Conservation (phyloP, 129 eudicot genomes). For the Calendula officinalis region DNA sequence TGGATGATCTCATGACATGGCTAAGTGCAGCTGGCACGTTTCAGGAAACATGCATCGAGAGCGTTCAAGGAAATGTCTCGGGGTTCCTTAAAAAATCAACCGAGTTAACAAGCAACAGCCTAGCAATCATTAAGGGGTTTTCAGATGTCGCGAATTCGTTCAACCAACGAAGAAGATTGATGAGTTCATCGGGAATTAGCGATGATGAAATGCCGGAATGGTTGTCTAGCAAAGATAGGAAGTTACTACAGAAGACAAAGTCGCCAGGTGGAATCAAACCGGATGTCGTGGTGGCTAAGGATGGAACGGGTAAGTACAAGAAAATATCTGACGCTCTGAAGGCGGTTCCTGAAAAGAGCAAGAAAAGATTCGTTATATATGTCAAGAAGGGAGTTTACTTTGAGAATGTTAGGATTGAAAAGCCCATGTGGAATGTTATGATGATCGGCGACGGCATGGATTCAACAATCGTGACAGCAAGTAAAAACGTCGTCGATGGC, state of each 20-base stretch:
- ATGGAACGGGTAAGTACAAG: conserved; percentile 51
- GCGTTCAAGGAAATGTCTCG: conserved; percentile 20
- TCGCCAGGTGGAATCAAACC: conserved; percentile 30
- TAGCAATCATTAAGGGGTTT: conserved; percentile 38
- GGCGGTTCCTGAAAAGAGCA: conserved; percentile 50
- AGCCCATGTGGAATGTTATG: conserved; percentile 48
- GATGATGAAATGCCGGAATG: conserved; percentile 37
- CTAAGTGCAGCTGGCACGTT: conserved; percentile 58
- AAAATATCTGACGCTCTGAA: conserved; percentile 48
- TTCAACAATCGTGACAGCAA: conserved; percentile 46
- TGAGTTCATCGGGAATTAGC: neutral
- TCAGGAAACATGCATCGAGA: conserved; percentile 52
- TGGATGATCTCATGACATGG: conserved; percentile 54
- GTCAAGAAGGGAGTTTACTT: conserved; percentile 54
- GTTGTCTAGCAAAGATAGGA: conserved; percentile 40
- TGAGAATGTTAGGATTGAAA: conserved; percentile 53
- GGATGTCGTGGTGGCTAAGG: conserved; percentile 52
- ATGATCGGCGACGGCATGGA: conserved; percentile 62
- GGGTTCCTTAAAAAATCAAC: conserved; percentile 33
- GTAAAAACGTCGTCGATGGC: conserved; percentile 50
- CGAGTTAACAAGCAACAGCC: conserved; percentile 51
- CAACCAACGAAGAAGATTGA: conserved; percentile 34
- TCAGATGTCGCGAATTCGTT: conserved; percentile 15
- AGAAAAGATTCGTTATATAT: conserved; percentile 49
- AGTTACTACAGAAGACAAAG: conserved; percentile 34